Base-by-base conservation (phyloP, 352 stramenopile genomes). In the Phytophthora pluvialis region DNA sequence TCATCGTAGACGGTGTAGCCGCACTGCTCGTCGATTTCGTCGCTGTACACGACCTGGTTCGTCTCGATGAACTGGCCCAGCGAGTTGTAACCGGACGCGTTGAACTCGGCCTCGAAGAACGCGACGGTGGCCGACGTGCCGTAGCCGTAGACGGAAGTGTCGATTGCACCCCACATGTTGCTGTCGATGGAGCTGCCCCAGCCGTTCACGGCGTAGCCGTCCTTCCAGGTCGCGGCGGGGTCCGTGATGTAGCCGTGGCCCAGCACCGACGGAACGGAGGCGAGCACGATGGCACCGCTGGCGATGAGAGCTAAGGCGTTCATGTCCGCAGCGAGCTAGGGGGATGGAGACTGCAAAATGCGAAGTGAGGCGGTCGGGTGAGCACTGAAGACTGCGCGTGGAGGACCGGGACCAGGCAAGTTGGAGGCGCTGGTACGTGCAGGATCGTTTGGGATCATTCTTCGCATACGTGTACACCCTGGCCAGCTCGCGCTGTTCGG, bases 61-160 rank as follows among this genome's bases (percentile, higher is more conserved):
- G 62, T 75, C 55, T 77, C 48, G 54, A 83, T 78, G 52, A 80
- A 63, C 28, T 85, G 73, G 16, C 73, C 67, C 58, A 84, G 62
- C 60, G 70, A 72, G 48, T 79, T 73, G 53, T 80, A 85, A 12
- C 67, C 58, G 18, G 71, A 81, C 49, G 66, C 55, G 43, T 71
- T 64, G 61, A 81, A 83, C 39, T 74, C 57, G 43, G 55, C 58
- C 51, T 70, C 50, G 48, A 73, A 80, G 63, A 80, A 83, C 42
- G 75, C 72, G 42, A 78, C 58, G 0, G 75, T 78, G 32, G 60
- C 64, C 28, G 62, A 48, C 0, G 68, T 67, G 16, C 74, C 74
- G 64, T 82, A 82, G 12, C 67, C 74, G 62, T 80, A 82, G 28
- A 70, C 66, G 12, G 57, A 60, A 29, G 67, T 70, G 65, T 83